Evolutionary conservation across 2,329 filamentous ascomycete genomes (phyloP), one percentile per base, ranked within the genome.

Genomic region (Arthrobotrys conoides): DNA sequence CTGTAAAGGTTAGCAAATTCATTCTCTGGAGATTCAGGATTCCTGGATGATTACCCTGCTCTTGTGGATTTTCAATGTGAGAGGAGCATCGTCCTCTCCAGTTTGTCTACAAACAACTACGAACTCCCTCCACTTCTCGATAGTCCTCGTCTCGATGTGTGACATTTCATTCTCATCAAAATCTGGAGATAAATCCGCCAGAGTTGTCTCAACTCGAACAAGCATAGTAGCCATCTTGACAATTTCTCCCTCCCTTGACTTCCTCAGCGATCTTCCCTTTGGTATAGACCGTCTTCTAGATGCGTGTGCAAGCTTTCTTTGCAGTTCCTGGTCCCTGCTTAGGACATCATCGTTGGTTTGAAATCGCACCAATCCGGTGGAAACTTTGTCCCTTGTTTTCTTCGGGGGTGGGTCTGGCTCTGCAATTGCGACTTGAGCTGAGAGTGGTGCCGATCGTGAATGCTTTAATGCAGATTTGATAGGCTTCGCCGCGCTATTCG

Each of bases 161-260:
- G 89, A 85, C 78, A 88, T 90, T 55, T 87, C 87, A 80, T 90
- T 91, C 82, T 92, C 90, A 68, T 89, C 88, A 80, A 89, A 91
- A 72, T 91, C 89, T 5, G 88, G 86, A 0, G 89, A 87, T 8
- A 90, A 84, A 2, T 87, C n/a, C 84, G 85, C 80, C 87, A 86
- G 48, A 85, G 87, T 48, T 86, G 85, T 81, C 91, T 82, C 90
- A 24, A 91, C 86, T 22, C 89, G 87, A 20, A 91, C 88, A 22
- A 92, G 87, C 90, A 92, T 92, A 76, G 88, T 89, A 82, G 91
- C 90, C 83, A 90, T 90, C 83, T 91, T 91, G 72, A 91, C 85
- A 65, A 91, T 88, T 78, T 90, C 87, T 4, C 90, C 90, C 80
- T 90, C 87, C 66, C 86, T 84, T 53, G 80, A 80, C 53, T 80